phyloP scores from a whole-genome alignment of 768 basidiomycete species.

The Boletus rubropictus region DNA sequence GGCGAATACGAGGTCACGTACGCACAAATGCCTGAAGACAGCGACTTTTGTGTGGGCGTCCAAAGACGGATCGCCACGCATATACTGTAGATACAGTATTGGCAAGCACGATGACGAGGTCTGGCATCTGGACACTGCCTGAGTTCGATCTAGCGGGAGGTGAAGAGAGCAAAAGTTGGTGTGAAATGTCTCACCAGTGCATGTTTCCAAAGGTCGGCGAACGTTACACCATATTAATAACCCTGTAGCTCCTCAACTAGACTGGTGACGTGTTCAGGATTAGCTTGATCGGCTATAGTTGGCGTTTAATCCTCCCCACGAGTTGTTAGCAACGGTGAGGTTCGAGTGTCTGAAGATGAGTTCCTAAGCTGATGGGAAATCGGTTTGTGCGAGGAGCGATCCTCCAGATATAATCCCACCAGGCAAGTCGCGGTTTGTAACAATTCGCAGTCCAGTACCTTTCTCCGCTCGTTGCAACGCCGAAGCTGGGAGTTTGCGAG shows the following conservation, averaged over 20 bases:
- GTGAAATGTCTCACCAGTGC: conserved; percentile 34
- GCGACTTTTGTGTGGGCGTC: no score
- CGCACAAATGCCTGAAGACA: no score
- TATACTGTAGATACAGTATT: no score
- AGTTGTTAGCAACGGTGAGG: conserved; percentile 11
- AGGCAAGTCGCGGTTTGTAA: conserved; percentile 50
- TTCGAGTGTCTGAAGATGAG: conserved; percentile 30
- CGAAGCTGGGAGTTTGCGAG: conserved; percentile 33
- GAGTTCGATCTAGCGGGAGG: no score
- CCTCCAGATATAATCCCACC: conserved; percentile 46
- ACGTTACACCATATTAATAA: conserved; percentile 28
- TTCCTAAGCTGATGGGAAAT: conserved; percentile 37
- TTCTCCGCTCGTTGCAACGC: conserved; percentile 52
- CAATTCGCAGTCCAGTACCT: conserved; percentile 49
- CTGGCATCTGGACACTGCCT: no score
- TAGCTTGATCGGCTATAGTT: conserved; percentile 15
- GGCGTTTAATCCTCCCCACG: conserved; percentile 34
- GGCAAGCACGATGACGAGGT: no score
- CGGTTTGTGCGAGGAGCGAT: conserved; percentile 36
- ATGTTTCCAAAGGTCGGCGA: conserved; percentile 27
- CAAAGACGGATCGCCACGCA: no score
- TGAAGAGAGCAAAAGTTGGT: no score
- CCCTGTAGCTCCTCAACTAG: conserved; percentile 26
- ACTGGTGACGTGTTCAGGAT: conserved; percentile 13
- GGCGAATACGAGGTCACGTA: no score